Evolutionary conservation across 129 eudicot species (phyloP).

Genomic region (Flaveria bidentis): DNA sequence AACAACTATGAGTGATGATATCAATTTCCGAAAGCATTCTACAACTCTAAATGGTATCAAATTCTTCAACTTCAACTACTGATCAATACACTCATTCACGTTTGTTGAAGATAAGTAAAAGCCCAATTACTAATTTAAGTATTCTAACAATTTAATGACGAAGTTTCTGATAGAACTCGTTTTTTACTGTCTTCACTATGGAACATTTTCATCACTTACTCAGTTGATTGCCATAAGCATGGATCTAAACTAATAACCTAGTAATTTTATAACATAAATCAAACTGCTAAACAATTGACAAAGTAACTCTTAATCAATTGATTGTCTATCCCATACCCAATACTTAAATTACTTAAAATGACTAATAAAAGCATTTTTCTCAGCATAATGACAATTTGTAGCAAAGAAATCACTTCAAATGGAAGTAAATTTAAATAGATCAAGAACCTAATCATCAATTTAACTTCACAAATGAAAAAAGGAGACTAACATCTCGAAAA

Average conservation of each 20-base stretch:
- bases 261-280: neutral
- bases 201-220: too few relatives aligned
- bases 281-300: neutral
- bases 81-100: neutral
- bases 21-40: neutral
- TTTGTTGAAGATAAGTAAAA: too few relatives aligned
- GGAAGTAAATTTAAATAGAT: neutral
- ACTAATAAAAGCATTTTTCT: too few relatives aligned
- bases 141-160: neutral
- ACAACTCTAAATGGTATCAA: neutral
- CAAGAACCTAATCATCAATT: conserved; percentile 8
- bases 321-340: neutral
- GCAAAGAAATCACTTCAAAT: too few relatives aligned
- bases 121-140: neutral
- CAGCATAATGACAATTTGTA: too few relatives aligned
- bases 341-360: too few relatives aligned
- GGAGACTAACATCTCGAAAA: too few relatives aligned
- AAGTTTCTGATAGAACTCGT: neutral
- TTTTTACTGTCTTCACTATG: neutral
- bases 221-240: too few relatives aligned
- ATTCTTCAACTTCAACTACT: neutral
- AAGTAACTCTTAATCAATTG: neutral
- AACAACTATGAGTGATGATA: neutral
- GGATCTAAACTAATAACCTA: neutral
- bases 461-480: too few relatives aligned